Conservation (phyloP, 1,139 yeast species). For the Kodamaea fungicola region DNA sequence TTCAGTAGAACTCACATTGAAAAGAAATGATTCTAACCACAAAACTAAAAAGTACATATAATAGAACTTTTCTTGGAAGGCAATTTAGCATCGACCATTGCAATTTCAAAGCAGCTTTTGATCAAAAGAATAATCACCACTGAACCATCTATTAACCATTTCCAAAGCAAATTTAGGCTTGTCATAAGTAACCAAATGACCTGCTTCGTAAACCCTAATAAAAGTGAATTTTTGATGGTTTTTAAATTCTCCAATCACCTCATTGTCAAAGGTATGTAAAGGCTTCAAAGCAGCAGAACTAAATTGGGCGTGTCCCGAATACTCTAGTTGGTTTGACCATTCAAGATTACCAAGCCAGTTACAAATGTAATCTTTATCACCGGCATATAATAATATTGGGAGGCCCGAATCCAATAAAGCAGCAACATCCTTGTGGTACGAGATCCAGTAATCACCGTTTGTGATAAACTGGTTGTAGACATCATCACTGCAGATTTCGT, state of each 20-base stretch:
- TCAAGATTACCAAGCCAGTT: too few relatives aligned
- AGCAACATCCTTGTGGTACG: conserved; percentile 64
- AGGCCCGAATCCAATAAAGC: too few relatives aligned
- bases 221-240: conserved; percentile 45
- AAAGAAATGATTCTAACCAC: too few relatives aligned
- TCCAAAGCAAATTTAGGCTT: conserved; percentile 46
- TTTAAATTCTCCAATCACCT: conserved; percentile 45
- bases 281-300: conserved; percentile 32
- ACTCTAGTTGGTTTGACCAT: too few relatives aligned
- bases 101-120: too few relatives aligned
- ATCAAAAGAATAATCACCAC: conserved; percentile 25
- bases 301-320: too few relatives aligned
- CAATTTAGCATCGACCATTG: too few relatives aligned
- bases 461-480: conserved; percentile 78
- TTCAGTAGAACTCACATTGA: too few relatives aligned
- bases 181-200: conserved; percentile 51
- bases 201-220: conserved; percentile 46
- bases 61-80: too few relatives aligned
- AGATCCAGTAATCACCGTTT: conserved; percentile 92
- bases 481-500: conserved; percentile 82
- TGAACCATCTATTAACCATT: conserved; percentile 46
- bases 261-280: conserved; percentile 37
- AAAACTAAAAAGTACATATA: too few relatives aligned
- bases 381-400: too few relatives aligned
- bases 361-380: too few relatives aligned